phyloP scores from a whole-genome alignment of 306 rosid species.

The Inga laurina region DNA sequence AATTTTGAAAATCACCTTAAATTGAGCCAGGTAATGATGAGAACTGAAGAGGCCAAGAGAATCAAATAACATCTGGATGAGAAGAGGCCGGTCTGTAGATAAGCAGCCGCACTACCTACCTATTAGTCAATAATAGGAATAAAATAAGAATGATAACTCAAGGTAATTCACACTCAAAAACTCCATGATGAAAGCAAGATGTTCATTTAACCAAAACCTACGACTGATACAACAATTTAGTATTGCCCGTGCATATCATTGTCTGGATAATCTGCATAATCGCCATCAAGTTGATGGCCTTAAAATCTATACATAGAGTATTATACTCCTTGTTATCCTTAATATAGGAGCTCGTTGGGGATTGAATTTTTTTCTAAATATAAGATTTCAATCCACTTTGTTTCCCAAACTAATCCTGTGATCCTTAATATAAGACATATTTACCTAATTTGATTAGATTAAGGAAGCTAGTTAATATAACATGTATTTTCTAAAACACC shows the following conservation, averaged over 20 bases:
- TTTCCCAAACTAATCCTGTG: too few species aligned
- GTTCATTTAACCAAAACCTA: not conserved
- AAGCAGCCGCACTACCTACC: conserved; percentile 90
- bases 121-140: conserved; percentile 26
- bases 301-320: not conserved
- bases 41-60: conserved; percentile 75
- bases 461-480: too few species aligned
- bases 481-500: too few species aligned
- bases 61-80: conserved; percentile 55
- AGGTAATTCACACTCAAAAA: not conserved
- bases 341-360: too few species aligned
- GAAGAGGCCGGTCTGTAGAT: conserved; percentile 67
- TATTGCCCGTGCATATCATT: not conserved
- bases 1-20: conserved; percentile 49
- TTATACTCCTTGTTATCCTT: not conserved
- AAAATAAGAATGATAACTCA: conserved; percentile 15
- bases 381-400: too few species aligned
- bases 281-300: not conserved
- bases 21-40: conserved; percentile 88
- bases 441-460: too few species aligned
- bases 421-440: too few species aligned
- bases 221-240: not conserved
- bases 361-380: too few species aligned
- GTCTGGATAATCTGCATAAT: not conserved
- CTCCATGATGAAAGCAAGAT: not conserved